Base-by-base conservation (phyloP, 352 stramenopile genomes). In the Phytophthora multivora region DNA sequence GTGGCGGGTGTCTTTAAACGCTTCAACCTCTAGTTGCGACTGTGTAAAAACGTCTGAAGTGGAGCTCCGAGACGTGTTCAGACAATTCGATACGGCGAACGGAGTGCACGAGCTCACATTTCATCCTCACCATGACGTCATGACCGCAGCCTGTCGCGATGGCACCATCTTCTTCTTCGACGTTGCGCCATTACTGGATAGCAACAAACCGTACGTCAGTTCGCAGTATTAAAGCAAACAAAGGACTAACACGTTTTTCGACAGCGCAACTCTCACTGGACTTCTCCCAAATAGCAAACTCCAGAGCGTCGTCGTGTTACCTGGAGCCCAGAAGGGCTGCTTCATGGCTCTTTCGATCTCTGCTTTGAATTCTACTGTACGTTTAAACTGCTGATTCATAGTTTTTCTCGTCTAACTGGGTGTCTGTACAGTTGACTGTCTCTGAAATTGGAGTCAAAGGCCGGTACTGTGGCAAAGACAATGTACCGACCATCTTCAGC, bases 121-220 rank as follows among this genome's bases (percentile, higher is more conserved):
- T 8, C 81, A 92, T 36, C 50, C 58, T 8, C 70, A 86, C 26
- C 83, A 94, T 40, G 75, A 85, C 6, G 57, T 81, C 1, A 71
- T 89, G 41, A 88, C 68, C 12, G 80, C 72, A 10, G 59, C 77
- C 7, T 78, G 71, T 16, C 86, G 79, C 28, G 85, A 92, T 33
- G 85, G 85, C n/a, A 81, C 73, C 0, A 68, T 86, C 8, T 91
- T 83, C 59, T 84, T 92, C 39, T 86, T 90, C 36, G 80, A 93
- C 23, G 61, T 89, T 21, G 64, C 74, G 0, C 74, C 73, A 11
- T 41, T 92, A 21, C 56, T 82, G 4, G 65, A 73, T 8, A 75
- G 86, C 30, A 86, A 76, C 42, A 88, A 84, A 47, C 62, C 73
- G 73, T 89, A 69, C 25, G 72, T 59, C 4, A 23, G 7, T 38